These are phyloP conservation scores for Fraxinus greggii DNA, from an alignment of 305 asterid species.

Conservation along the genomic window DNA sequence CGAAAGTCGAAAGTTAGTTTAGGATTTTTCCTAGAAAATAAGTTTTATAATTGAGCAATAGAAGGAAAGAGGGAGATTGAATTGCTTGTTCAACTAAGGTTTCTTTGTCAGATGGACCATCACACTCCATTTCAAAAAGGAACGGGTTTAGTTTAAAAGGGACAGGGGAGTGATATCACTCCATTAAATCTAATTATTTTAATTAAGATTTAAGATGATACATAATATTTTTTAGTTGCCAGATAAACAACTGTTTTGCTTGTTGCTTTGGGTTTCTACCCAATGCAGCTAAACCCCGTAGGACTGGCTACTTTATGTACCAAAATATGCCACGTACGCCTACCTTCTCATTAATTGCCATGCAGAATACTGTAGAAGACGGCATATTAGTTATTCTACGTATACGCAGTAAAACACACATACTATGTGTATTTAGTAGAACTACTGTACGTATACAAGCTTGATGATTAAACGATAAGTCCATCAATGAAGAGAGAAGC, in stretches of 20 bases:
- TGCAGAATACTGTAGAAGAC: constrained; percentile 2
- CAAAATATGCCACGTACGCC: constrained; percentile 9
- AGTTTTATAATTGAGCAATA: not conserved
- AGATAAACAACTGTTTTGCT: constrained; percentile 58
- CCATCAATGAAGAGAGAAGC: not conserved
- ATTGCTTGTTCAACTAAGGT: constrained; percentile 53
- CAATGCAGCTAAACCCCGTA: constrained; percentile 32
- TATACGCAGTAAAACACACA: not conserved
- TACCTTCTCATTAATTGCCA: not conserved
- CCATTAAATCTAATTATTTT: constrained; percentile 18
- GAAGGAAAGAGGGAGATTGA: constrained; percentile 20
- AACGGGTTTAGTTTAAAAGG: constrained; percentile 38
- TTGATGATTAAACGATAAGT: not conserved
- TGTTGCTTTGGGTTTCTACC: constrained; percentile 56
- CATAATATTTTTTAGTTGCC: constrained; percentile 23
- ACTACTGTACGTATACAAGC: not conserved
- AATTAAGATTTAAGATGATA: constrained; percentile 13
- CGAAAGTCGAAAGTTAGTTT: constrained; percentile 44
- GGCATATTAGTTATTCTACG: not conserved
- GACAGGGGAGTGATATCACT: constrained; percentile 34
- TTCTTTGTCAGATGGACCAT: constrained; percentile 61
- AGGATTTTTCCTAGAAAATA: constrained; percentile 18
- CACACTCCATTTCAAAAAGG: constrained; percentile 19
- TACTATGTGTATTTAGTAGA: not conserved
- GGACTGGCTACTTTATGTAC: constrained; percentile 1